phyloP scores from a whole-genome alignment of 495 filamentous ascomycete species.

The Neurospora sp. region DNA sequence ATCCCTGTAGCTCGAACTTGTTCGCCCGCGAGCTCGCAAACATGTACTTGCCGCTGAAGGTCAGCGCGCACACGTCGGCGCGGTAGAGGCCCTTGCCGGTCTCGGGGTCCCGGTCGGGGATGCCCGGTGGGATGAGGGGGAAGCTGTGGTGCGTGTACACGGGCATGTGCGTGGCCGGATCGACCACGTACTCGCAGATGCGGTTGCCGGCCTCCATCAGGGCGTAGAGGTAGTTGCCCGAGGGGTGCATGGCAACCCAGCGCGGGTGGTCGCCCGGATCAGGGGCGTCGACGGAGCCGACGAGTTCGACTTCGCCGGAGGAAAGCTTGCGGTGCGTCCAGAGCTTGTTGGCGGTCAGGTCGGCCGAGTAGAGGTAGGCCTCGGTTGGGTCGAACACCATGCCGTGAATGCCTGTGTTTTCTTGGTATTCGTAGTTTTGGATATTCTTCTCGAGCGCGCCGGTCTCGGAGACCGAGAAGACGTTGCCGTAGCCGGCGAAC shows the following conservation, averaged over 20 bases:
- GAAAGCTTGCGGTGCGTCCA: constrained; percentile 70
- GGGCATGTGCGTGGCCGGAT: constrained; percentile 63
- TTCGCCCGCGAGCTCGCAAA: constrained; percentile 75
- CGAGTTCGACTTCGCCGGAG: constrained; percentile 52
- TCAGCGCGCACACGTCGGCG: constrained; percentile 64
- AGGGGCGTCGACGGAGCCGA: constrained; percentile 64
- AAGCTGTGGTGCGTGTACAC: constrained; percentile 71
- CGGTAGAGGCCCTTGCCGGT: constrained; percentile 51
- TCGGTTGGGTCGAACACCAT: constrained; percentile 83
- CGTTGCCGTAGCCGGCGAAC: constrained; percentile 67
- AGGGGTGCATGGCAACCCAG: constrained; percentile 74
- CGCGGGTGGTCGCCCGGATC: constrained; percentile 63
- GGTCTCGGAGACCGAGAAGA: constrained; percentile 56
- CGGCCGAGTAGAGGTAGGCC: constrained; percentile 77
- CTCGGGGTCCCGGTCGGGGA: constrained; percentile 32
- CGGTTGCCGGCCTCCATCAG: constrained; percentile 81
- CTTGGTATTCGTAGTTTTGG: constrained; percentile 69
- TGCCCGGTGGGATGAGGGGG: constrained; percentile 65
- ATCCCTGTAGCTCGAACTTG: constrained; percentile 63
- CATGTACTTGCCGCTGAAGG: constrained; percentile 55
- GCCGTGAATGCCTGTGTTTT: constrained; percentile 71
- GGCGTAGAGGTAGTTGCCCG: constrained; percentile 67
- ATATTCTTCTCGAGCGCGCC: constrained; percentile 58
- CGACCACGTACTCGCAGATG: constrained; percentile 69
- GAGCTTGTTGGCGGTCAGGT: constrained; percentile 74